A percentile compares a stretch with the other conserved stretches of the same genome.
These are phyloP conservation scores for Fusarium cyanostomum DNA, from an alignment of 2,329 filamentous ascomycete genomes.

Conservation along the genomic window DNA sequence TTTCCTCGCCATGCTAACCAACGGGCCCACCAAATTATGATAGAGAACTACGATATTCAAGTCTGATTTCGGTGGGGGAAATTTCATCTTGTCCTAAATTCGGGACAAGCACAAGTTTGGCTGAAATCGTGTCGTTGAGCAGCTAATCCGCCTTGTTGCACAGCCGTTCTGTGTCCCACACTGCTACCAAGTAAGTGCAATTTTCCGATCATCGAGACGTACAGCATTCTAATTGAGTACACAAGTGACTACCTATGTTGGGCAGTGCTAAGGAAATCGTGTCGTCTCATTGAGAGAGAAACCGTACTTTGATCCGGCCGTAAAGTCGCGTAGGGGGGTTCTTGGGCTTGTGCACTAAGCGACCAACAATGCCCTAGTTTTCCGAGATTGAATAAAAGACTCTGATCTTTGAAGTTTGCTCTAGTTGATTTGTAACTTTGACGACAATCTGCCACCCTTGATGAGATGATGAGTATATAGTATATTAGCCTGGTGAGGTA, in stretches of 20 bases:
- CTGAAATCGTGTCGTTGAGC: neutral
- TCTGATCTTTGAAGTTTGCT: too few species aligned
- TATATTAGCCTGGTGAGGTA: too few species aligned
- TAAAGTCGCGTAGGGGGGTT: constrained; percentile 3
- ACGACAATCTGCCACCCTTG: too few species aligned
- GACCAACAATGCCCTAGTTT: too few species aligned
- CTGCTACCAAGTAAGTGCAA: constrained; percentile 29
- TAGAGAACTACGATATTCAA: neutral
- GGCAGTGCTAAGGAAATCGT: constrained; percentile 16
- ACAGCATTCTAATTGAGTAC: constrained; percentile 2
- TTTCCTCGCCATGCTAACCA: neutral
- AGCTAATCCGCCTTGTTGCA: constrained; percentile 8
- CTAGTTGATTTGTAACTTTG: too few species aligned
- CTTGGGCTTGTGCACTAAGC: constrained; percentile 10
- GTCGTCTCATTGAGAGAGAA: constrained; percentile 11
- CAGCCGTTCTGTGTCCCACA: constrained; percentile 24
- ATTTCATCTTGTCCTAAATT: neutral
- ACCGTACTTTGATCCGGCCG: constrained; percentile 11
- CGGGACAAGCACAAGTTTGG: neutral
- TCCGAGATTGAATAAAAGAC: too few species aligned
- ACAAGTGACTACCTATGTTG: constrained; percentile 17
- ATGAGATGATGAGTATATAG: too few species aligned
- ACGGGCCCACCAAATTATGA: neutral
- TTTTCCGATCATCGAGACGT: constrained; percentile 14
- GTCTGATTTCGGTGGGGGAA: neutral